phyloP scores from a whole-genome alignment of 78 protist species.

The Salpingoeca rosetta region DNA sequence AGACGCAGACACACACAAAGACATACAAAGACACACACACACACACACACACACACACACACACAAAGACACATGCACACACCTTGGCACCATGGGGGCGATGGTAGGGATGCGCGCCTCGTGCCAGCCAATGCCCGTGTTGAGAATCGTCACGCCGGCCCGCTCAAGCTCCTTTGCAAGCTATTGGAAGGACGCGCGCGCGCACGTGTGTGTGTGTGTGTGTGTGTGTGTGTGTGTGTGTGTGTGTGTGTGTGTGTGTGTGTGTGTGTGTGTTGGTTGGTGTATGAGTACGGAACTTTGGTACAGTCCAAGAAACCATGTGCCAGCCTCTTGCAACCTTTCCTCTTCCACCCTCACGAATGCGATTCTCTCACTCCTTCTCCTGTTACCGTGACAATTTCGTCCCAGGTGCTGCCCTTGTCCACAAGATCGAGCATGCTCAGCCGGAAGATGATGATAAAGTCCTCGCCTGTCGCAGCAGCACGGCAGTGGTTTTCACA shows the following conservation, averaged over 20 bases:
- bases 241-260: not conserved
- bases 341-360: not conserved
- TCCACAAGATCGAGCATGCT: constrained; percentile 52
- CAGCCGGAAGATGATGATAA: constrained; percentile 58
- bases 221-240: not conserved
- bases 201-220: not conserved
- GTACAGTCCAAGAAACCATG: no score
- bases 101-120: constrained; percentile 64
- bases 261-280: not conserved
- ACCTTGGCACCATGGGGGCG: constrained; percentile 52
- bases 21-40: no score
- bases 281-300: not conserved
- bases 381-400: not conserved
- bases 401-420: constrained; percentile 33
- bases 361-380: not conserved
- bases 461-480: constrained; percentile 11
- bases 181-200: no score
- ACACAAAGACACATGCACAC: no score
- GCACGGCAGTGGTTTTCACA: not conserved
- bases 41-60: no score
- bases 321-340: not conserved
- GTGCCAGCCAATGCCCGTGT: constrained; percentile 69
- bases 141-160: constrained; percentile 47
- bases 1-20: no score
- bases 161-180: constrained; percentile 25